A percentile compares a stretch with the other conserved stretches of the same genome.
phyloP scores from a whole-genome alignment of 768 basidiomycete species.

The Dentipellis sp. region DNA sequence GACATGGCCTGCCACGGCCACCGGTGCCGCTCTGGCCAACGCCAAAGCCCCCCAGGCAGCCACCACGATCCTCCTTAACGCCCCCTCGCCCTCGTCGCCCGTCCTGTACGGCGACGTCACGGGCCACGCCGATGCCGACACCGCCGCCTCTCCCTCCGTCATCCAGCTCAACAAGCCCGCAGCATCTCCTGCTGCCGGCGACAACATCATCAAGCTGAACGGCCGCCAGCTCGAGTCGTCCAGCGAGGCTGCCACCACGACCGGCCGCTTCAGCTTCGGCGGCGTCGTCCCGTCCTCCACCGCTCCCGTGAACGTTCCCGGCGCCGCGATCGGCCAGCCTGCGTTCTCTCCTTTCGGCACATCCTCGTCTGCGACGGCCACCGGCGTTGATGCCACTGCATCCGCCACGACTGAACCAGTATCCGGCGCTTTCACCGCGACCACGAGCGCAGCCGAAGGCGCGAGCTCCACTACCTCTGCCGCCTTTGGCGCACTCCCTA shows the following conservation, averaged over 20 bases:
- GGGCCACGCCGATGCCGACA: not conserved
- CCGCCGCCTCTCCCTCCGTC: conserved; percentile 1
- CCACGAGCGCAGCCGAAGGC: not conserved
- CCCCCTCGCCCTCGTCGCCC: not conserved
- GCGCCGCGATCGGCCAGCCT: not conserved
- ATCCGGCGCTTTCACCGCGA: not conserved
- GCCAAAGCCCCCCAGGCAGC: not conserved
- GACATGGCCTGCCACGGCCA: not conserved
- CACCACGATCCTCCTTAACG: conserved; percentile 9
- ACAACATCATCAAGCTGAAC: conserved; percentile 9
- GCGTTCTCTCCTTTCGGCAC: not conserved
- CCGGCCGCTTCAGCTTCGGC: conserved; percentile 1
- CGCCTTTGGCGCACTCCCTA: not conserved
- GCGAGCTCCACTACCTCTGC: not conserved
- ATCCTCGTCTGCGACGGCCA: not conserved
- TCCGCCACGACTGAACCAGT: not conserved
- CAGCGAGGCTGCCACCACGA: not conserved
- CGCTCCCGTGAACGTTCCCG: not conserved
- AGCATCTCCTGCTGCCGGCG: not conserved
- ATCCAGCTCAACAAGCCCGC: conserved; percentile 7
- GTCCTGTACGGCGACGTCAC: not conserved
- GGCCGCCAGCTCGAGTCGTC: conserved; percentile 5
- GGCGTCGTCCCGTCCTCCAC: not conserved
- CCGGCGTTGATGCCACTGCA: not conserved
- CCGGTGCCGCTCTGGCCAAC: not conserved